Base-by-base conservation (phyloP, 208 protist genomes). In the Phytomonas sp. region DNA sequence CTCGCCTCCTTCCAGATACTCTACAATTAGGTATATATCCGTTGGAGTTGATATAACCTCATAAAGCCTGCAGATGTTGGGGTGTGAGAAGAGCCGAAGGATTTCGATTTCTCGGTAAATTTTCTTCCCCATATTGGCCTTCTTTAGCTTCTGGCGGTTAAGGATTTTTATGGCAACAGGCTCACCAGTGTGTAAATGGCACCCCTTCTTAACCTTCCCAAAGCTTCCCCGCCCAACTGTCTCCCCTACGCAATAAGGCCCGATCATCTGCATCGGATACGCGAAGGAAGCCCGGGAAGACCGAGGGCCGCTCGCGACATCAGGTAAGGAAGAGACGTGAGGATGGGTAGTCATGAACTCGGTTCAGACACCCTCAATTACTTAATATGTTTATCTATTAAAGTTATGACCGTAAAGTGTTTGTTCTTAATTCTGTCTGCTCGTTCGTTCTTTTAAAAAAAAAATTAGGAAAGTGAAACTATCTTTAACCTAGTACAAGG, bases 11-110 rank as follows among this genome's bases (percentile, higher is more conserved):
- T 97, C 90, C 0, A 99, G 95, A 74, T 99, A 99, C 81, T 99
- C 98, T 98, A 99, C 99, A 62, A 99, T 96, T 72, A 99, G 95
- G 74, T 99, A 99, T 51, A 99, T 99, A 80, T 99, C 97, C 2
- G 92, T 98, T 15, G 92, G 83, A 11, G 97, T 99, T 20, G 96
- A 94, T 60, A 99, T 99, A 17, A 99, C 98, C 64, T 96, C 93
- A 70, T 99, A 99, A 59, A 99, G 89, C 23, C 96, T 89, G 80
- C 99, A 99, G 73, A 99, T 99, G 83, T 99, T 98, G 23, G 98
- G 98, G 75, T 99, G 99, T 28, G 94, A 85, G 77, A 99, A 99
- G 46, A 99, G 84, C 73, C 96, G 96, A 46, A 99, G 82, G 67
- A 99, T 99, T 70, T 98, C 91, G 64, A 99, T 99, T 74, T 99